Conservation (phyloP, 768 basidiomycete species). For the Psilocybe sp. region DNA sequence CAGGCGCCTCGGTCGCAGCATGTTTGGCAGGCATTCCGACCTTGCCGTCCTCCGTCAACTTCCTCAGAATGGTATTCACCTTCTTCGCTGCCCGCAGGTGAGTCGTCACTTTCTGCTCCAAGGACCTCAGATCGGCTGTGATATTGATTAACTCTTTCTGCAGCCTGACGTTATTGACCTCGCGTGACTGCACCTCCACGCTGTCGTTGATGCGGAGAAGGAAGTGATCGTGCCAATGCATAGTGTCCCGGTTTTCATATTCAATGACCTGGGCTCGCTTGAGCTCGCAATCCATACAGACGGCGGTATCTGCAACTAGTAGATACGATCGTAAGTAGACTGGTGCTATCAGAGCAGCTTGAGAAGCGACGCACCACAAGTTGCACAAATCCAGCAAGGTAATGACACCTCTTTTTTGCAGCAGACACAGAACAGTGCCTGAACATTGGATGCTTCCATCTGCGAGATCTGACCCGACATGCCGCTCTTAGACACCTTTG, state of each 20-base stretch:
- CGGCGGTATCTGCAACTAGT: slow-evolving; percentile 2
- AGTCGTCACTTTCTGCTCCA: no score
- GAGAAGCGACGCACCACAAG: slow-evolving; percentile 3
- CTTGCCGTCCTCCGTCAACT: no score
- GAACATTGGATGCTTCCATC: no score
- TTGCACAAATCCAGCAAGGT: slow-evolving; percentile 8
- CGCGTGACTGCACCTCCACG: slow-evolving; percentile 1
- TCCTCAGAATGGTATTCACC: no score
- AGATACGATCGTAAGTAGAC: not conserved
- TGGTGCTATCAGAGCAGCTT: not conserved
- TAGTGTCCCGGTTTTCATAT: not conserved
- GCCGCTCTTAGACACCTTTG: no score
- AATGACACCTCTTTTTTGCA: slow-evolving; percentile 5
- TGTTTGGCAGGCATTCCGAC: no score
- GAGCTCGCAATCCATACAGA: slow-evolving; percentile 7
- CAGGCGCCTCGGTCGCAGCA: no score
- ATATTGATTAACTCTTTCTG: not conserved
- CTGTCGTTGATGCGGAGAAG: slow-evolving; percentile 7
- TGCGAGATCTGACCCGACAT: no score
- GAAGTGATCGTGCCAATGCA: slow-evolving; percentile 4
- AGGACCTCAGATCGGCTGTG: no score
- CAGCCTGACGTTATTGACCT: not conserved
- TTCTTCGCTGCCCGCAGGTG: no score
- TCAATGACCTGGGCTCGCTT: not conserved
- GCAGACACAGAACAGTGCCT: slow-evolving; percentile 6